Conservation (phyloP, 2,329 filamentous ascomycete species). For the Epichloe brachyelytri region DNA sequence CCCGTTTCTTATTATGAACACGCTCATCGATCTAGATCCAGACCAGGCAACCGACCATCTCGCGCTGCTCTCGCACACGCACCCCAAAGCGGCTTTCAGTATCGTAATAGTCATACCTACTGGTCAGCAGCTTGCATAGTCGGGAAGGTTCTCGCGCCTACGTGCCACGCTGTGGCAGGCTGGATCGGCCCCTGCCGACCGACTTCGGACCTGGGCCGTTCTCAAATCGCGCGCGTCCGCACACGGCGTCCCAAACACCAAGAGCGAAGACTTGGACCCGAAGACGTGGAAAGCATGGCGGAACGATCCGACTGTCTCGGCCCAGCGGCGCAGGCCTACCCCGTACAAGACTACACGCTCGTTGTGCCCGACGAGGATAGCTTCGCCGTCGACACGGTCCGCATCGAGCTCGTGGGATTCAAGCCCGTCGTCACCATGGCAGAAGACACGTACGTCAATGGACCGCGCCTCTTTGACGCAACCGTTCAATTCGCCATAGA, state of each 20-base stretch:
- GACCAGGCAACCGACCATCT: constrained; percentile 53
- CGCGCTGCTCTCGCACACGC: constrained; percentile 53
- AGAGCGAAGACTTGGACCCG: constrained; percentile 31
- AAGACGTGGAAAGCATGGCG: constrained; percentile 52
- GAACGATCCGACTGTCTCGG: constrained; percentile 58
- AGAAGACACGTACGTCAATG: constrained; percentile 12
- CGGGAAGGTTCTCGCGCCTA: constrained; percentile 62
- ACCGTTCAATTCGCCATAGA: constrained; percentile 51
- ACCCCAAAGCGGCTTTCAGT: constrained; percentile 62
- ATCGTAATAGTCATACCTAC: constrained; percentile 61
- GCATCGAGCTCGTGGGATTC: constrained; percentile 55
- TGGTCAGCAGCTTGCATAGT: constrained; percentile 62
- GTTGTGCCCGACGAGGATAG: constrained; percentile 43
- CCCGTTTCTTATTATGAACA: constrained; percentile 67
- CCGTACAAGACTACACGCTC: constrained; percentile 54
- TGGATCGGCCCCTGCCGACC: constrained; percentile 64
- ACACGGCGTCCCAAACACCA: constrained; percentile 42
- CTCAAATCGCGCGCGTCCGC: constrained; percentile 58
- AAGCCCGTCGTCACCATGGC: constrained; percentile 26
- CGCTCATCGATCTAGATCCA: constrained; percentile 61
- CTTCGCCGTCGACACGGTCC: constrained; percentile 49
- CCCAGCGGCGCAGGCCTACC: constrained; percentile 47
- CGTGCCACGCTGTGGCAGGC: constrained; percentile 56
- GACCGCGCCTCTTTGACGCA: constrained; percentile 43
- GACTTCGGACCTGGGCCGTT: constrained; percentile 51